Evolutionary conservation across 2,329 filamentous ascomycete genomes (phyloP).

Genomic region (Sporothrix dimorphospora): DNA sequence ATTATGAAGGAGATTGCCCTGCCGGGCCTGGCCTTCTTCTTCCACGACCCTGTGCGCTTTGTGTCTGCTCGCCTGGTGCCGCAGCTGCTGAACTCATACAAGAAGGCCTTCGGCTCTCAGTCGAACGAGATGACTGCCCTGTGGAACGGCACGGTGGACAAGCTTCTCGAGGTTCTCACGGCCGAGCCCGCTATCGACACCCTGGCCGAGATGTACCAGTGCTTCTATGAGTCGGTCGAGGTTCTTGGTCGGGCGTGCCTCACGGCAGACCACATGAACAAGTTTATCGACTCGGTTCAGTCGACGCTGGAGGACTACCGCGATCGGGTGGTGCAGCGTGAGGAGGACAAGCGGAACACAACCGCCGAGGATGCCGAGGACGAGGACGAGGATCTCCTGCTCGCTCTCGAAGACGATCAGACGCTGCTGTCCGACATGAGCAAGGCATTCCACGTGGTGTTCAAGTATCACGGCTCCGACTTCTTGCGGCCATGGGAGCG

Average conservation of each 20-base stretch:
- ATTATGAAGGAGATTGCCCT: conserved; percentile 97
- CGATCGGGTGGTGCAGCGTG: conserved; percentile 76
- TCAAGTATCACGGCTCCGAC: conserved; percentile 87
- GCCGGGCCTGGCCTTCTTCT: conserved; percentile 95
- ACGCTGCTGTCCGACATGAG: conserved; percentile 98
- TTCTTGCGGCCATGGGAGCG: conserved; percentile 90
- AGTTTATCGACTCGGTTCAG: conserved; percentile 84
- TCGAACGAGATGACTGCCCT: conserved; percentile 80
- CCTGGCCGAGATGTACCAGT: conserved; percentile 98
- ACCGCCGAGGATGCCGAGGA: conserved; percentile 89
- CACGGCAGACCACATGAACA: conserved; percentile 74
- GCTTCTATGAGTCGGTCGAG: conserved; percentile 98
- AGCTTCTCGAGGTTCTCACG: conserved; percentile 88
- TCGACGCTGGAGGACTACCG: conserved; percentile 93
- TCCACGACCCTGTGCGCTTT: conserved; percentile 95
- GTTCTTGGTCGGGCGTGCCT: conserved; percentile 87
- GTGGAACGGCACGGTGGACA: conserved; percentile 84
- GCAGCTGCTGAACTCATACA: conserved; percentile 89
- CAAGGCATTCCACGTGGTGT: conserved; percentile 98
- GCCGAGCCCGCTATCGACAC: conserved; percentile 96
- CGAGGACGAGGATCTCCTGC: conserved; percentile 78
- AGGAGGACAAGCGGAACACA: conserved; percentile 74
- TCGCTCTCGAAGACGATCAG: conserved; percentile 96
- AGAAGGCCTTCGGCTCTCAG: conserved; percentile 81
- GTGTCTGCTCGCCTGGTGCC: conserved; percentile 94